These are phyloP conservation scores for Hansfordia pulvinata DNA, from an alignment of 2,329 filamentous ascomycete species.

Conservation along the genomic window DNA sequence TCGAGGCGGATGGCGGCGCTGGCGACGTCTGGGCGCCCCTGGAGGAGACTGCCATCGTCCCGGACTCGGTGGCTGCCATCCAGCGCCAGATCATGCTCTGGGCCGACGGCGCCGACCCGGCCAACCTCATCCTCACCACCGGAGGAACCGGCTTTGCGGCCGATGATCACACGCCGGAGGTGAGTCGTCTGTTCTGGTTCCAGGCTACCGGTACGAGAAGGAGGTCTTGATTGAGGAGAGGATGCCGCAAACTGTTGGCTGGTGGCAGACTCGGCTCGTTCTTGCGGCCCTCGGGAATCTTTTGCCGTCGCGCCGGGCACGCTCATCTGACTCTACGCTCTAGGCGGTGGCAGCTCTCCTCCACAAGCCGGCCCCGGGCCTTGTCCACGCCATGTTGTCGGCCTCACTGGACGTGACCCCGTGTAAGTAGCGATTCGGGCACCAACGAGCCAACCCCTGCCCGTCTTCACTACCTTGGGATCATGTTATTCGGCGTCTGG, in stretches of 20 bases:
- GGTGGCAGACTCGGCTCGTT: too few species aligned
- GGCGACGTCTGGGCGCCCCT: conserved; percentile 67
- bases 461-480: conserved; percentile 5
- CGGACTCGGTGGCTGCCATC: conserved; percentile 63
- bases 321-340: conserved; percentile 5
- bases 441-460: background rate
- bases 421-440: conserved; percentile 42
- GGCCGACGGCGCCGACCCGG: conserved; percentile 49
- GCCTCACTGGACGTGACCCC: conserved; percentile 76
- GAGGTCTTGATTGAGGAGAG: too few species aligned
- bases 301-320: background rate
- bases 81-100: conserved; percentile 59
- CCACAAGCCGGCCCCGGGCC: conserved; percentile 73
- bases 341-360: conserved; percentile 69
- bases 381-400: conserved; percentile 91
- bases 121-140: conserved; percentile 73
- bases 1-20: conserved; percentile 50
- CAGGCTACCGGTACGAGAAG: too few species aligned
- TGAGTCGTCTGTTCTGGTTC: conserved; percentile 23
- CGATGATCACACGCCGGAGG: conserved; percentile 80
- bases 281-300: too few species aligned
- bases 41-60: conserved; percentile 57
- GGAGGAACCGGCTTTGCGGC: conserved; percentile 88
- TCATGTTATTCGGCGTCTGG: too few species aligned
- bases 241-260: too few species aligned